Conservation (phyloP, 2,329 filamentous ascomycete genomes). For the Hypoxylon sp. region DNA sequence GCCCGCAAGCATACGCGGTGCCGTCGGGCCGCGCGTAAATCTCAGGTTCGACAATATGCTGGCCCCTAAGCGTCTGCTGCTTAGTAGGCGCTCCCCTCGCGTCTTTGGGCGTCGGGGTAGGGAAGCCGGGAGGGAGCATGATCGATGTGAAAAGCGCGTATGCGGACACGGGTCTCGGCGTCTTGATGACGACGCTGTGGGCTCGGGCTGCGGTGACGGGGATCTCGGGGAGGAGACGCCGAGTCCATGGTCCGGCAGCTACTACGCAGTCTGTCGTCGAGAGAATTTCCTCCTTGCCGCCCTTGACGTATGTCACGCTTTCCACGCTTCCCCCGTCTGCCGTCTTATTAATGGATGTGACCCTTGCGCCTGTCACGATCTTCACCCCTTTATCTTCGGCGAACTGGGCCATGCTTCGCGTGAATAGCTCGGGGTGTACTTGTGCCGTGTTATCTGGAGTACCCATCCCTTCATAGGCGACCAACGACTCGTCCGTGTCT, state of each 20-base stretch:
- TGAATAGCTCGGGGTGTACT: conserved; percentile 84
- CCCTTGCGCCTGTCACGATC: conserved; percentile 59
- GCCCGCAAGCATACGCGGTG: conserved; percentile 82
- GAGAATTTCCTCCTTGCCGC: conserved; percentile 47
- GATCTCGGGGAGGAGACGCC: conserved; percentile 59
- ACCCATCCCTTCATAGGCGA: conserved; percentile 55
- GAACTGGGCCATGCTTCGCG: conserved; percentile 77
- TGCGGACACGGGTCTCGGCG: conserved; percentile 63
- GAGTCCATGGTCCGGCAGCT: conserved; percentile 64
- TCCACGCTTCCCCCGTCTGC: conserved; percentile 44
- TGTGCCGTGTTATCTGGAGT: conserved; percentile 77
- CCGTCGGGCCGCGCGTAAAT: conserved; percentile 83
- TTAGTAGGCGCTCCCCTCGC: conserved; percentile 24
- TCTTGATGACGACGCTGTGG: conserved; percentile 63
- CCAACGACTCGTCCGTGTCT: conserved; percentile 65
- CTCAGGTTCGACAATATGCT: conserved; percentile 74
- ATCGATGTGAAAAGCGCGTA: conserved; percentile 82
- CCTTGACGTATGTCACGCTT: conserved; percentile 53
- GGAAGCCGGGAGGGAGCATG: conserved; percentile 69
- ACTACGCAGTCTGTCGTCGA: conserved; percentile 55
- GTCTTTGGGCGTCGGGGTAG: conserved; percentile 52
- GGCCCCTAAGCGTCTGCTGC: conserved; percentile 47
- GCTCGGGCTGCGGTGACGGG: conserved; percentile 61
- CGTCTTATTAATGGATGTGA: conserved; percentile 50
- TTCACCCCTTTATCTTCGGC: conserved; percentile 74